Evolutionary conservation across 202 grass and related monocot species (phyloP).

Genomic region (Dendrocalamus latiflorus): DNA sequence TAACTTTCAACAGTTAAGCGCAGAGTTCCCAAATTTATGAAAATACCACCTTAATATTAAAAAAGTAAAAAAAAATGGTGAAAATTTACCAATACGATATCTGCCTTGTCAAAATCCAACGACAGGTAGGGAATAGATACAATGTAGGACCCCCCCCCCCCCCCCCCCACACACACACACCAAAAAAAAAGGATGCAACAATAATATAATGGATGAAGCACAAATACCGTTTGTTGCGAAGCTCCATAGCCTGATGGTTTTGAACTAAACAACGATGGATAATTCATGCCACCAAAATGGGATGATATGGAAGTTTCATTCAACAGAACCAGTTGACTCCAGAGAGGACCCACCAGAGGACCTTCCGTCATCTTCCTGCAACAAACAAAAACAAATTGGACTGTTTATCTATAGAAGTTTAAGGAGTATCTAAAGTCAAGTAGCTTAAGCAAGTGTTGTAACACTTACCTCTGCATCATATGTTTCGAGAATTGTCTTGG

Average conservation of each 20-base stretch:
- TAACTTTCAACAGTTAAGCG: not conserved
- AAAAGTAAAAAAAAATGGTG: no score
- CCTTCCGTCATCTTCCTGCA: conserved; percentile 96
- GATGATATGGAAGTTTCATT: conserved; percentile 99
- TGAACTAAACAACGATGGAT: conserved; percentile 96
- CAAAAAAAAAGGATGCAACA: no score
- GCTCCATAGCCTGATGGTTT: conserved; percentile 66
- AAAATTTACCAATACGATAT: no score
- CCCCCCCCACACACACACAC: no score
- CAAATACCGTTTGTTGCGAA: conserved; percentile 78
- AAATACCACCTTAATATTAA: not conserved
- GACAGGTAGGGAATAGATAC: no score
- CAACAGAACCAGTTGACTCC: conserved; percentile 90
- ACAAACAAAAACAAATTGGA: conserved; percentile 8
- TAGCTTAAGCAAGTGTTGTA: not conserved
- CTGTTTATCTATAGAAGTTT: not conserved
- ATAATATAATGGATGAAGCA: not conserved
- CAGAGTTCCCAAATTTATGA: not conserved
- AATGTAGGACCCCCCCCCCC: no score
- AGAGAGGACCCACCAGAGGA: conserved; percentile 89
- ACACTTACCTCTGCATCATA: conserved; percentile 73
- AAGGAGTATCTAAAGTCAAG: conserved; percentile 11
- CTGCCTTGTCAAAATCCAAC: no score
- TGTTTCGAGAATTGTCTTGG: conserved; percentile 97
- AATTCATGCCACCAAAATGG: conserved; percentile 95